A percentile compares a stretch with the other conserved stretches of the same genome.
Conservation (phyloP, 1,284 basidiomycete species). For the Anthracocystis setariae region DNA sequence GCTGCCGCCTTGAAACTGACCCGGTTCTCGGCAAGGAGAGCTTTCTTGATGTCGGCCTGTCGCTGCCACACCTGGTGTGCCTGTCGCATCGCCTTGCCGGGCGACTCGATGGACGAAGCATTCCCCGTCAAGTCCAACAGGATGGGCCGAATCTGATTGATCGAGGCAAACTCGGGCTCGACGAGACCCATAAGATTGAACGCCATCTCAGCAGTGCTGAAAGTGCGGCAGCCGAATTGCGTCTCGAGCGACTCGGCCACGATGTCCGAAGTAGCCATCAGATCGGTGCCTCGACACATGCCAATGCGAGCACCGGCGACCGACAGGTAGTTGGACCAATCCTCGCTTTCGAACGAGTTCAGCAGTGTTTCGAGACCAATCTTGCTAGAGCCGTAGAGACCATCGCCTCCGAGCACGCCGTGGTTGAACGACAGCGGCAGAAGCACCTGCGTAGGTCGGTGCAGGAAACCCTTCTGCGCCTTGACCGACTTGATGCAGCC, state of each 20-base stretch:
- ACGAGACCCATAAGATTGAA: constrained; percentile 97
- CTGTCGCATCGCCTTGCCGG: constrained; percentile 73
- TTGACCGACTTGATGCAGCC: constrained; percentile 98
- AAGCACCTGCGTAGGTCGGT: constrained; percentile 96
- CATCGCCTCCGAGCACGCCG: constrained; percentile 96
- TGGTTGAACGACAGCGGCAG: constrained; percentile 97
- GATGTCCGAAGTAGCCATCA: constrained; percentile 95
- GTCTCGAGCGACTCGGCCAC: constrained; percentile 93
- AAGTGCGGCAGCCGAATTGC: constrained; percentile 93
- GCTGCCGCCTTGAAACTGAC: constrained; percentile 92
- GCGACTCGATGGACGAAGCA: constrained; percentile 60
- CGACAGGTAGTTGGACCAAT: constrained; percentile 97
- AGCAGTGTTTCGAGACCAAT: constrained; percentile 97
- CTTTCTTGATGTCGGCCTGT: constrained; percentile 88
- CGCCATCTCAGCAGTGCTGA: constrained; percentile 99
- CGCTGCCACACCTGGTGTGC: too few species aligned
- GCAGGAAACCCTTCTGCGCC: constrained; percentile 92
- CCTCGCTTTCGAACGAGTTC: constrained; percentile 94
- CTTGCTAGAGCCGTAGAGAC: constrained; percentile 97
- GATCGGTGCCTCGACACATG: constrained; percentile 84
- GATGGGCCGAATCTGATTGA: constrained; percentile 99
- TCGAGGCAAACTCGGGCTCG: constrained; percentile 98
- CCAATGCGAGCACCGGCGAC: constrained; percentile 97
- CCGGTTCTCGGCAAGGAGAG: constrained; percentile 90
- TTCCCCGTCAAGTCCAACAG: constrained; percentile 85